Conservation (phyloP, 192 early-diverging fungal genomes). For the Cetraspora pellucida region DNA sequence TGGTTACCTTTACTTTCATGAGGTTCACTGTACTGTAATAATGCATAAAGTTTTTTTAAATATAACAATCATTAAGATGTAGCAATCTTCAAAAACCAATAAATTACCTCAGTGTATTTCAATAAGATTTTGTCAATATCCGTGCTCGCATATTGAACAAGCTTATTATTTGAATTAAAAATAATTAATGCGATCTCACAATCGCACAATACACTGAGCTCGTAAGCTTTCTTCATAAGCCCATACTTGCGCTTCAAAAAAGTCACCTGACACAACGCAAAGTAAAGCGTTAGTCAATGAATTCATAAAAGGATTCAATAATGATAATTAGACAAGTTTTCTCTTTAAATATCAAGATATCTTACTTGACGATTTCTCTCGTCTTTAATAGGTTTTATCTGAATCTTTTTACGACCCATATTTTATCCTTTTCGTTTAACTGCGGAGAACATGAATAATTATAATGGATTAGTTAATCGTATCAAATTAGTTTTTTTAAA, state of each 20-base stretch:
- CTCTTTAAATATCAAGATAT: neutral
- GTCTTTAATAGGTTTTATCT: conserved; percentile 86
- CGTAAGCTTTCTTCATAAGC: conserved; percentile 96
- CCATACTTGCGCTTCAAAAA: conserved; percentile 94
- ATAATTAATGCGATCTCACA: conserved; percentile 95
- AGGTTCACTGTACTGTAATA: conserved; percentile 39
- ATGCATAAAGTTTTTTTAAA: conserved; percentile 39
- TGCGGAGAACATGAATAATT: neutral
- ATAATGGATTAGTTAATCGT: too few species aligned
- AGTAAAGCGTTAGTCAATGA: neutral
- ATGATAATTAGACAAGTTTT: neutral
- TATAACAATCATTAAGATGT: neutral
- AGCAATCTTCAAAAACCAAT: neutral
- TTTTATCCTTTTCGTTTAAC: conserved; percentile 7
- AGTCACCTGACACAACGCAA: conserved; percentile 63
- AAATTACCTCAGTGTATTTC: conserved; percentile 79
- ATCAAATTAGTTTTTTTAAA: too few species aligned
- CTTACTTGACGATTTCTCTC: conserved; percentile 89
- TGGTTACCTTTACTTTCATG: conserved; percentile 45
- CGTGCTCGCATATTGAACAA: conserved; percentile 89
- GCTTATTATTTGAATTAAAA: conserved; percentile 90
- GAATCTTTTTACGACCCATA: conserved; percentile 96
- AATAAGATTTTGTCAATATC: conserved; percentile 94
- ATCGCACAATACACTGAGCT: conserved; percentile 91
- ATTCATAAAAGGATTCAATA: neutral